Conservation (phyloP, 2,329 filamentous ascomycete species). For the Verticillium nonalfalfae region DNA sequence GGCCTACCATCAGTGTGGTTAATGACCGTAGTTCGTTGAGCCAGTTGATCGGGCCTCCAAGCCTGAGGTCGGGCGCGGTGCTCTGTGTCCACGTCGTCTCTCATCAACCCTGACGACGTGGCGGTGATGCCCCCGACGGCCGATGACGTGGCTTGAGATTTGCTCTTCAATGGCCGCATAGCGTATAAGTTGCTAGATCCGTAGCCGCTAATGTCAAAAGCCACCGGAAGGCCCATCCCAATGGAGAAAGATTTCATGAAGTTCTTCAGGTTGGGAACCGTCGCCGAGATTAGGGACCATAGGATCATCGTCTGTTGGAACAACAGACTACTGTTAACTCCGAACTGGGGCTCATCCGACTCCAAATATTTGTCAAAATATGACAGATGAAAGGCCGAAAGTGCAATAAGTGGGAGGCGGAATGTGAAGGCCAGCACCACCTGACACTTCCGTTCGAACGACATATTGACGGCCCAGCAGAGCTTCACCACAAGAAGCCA, state of each 20-base stretch:
- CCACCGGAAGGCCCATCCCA: slow-evolving; percentile 7
- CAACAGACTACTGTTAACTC: slow-evolving; percentile 9
- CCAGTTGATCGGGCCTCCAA: slow-evolving; percentile 1
- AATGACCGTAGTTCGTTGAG: not conserved
- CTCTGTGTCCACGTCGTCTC: not conserved
- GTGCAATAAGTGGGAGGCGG: slow-evolving; percentile 11
- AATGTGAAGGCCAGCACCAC: slow-evolving; percentile 15
- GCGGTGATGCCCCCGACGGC: not conserved
- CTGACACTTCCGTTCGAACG: slow-evolving; percentile 8
- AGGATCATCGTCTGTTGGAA: slow-evolving; percentile 13
- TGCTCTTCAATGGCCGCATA: slow-evolving; percentile 4
- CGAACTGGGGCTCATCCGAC: slow-evolving; percentile 10
- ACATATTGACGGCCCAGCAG: slow-evolving; percentile 12
- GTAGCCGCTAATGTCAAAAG: slow-evolving; percentile 6
- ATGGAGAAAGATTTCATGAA: slow-evolving; percentile 14
- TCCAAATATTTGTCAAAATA: slow-evolving; percentile 6
- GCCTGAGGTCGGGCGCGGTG: not conserved
- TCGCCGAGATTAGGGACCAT: slow-evolving; percentile 15
- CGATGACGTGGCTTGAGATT: slow-evolving; percentile 1
- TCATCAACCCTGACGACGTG: not conserved
- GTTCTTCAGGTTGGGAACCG: slow-evolving; percentile 15
- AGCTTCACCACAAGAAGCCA: slow-evolving; percentile 11
- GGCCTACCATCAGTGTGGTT: not conserved
- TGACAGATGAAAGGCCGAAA: slow-evolving; percentile 7
- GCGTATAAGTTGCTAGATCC: slow-evolving; percentile 5